Base-by-base conservation (phyloP, 2,329 filamentous ascomycete genomes). In the Botryotinia calthae region DNA sequence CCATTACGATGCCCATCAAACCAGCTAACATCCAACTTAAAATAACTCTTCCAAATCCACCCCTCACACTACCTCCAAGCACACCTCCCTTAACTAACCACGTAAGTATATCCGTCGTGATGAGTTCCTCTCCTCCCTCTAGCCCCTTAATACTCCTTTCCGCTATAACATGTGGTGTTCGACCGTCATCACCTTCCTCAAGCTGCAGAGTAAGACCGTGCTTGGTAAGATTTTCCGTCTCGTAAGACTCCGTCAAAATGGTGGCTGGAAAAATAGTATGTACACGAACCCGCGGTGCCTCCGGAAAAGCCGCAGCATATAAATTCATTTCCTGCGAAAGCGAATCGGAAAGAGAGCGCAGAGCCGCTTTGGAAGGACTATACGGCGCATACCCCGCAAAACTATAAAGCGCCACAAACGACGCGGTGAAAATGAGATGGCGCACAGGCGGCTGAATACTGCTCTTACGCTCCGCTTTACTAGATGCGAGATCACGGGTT, bases 351-450 rank as follows among this genome's bases (percentile, higher is more conserved):
- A 98, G 86, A 9, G 89, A 90, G 72, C 94, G 90, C 76, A 98
- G 85, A 5, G 95, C 95, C 72, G 90, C 90, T 84, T 98, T 98
- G 73, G 91, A 87, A 6, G 94, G 93, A 0, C 90, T 87, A 82
- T 98, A 98, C 0, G 93, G 87, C 0, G 86, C 87, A 82, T 98
- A 98, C 37, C 95, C 95, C 18, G 91, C 88, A 59, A 97, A 82
- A 31, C 92, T 88, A 77, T 91, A 90, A 77, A 97, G 91, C 4
- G 91, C 91, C 42, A 91, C 83, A 14, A 90, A 87, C 28, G 92
- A 95, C 14, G 90, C 90, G 0, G 95, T 98, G 83, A 98, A 92
- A 81, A 98, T 89, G 76, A 98, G 87, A 81, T 97, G 95, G 72
- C 85, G 75, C 16, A 48, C 65, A 28, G 65, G 31, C 1, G 65